Evolutionary conservation across 257 asterid genomes (phyloP).

Genomic region (Gentiana straminea): DNA sequence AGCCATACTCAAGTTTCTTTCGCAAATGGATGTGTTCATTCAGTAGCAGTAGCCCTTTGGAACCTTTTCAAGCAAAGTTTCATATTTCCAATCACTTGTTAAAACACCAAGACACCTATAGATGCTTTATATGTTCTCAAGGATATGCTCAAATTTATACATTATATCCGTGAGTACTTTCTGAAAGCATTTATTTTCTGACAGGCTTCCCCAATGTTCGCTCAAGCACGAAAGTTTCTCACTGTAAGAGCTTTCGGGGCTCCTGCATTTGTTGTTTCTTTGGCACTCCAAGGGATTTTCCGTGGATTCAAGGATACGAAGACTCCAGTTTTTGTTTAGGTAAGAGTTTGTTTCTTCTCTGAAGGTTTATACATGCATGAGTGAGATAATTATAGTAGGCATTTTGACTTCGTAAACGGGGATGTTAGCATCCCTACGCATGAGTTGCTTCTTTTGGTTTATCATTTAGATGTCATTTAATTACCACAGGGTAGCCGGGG

Average conservation of each 20-base stretch:
- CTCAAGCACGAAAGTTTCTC: slow-evolving; percentile 70
- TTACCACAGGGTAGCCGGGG: no score
- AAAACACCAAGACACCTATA: no score
- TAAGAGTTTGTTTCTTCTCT: slow-evolving; percentile 21
- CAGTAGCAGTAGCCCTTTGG: neutral
- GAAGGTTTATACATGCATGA: slow-evolving; percentile 2
- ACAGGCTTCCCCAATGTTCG: slow-evolving; percentile 75
- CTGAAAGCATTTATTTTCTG: slow-evolving; percentile 10
- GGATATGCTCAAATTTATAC: neutral
- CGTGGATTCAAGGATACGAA: slow-evolving; percentile 95
- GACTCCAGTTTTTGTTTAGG: slow-evolving; percentile 92
- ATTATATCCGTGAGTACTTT: neutral
- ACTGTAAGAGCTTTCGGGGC: slow-evolving; percentile 85
- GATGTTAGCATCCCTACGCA: no score
- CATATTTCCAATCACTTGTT: no score
- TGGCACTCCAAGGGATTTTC: slow-evolving; percentile 96
- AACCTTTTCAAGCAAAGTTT: no score
- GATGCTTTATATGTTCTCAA: neutral
- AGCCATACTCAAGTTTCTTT: no score
- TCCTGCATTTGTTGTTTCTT: slow-evolving; percentile 91
- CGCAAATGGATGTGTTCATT: no score
- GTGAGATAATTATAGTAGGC: no score
- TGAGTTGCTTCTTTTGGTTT: no score
- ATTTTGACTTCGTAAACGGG: no score
- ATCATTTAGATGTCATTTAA: no score